Conservation (phyloP, 2,329 filamentous ascomycete species). For the Phialophora chinensis region DNA sequence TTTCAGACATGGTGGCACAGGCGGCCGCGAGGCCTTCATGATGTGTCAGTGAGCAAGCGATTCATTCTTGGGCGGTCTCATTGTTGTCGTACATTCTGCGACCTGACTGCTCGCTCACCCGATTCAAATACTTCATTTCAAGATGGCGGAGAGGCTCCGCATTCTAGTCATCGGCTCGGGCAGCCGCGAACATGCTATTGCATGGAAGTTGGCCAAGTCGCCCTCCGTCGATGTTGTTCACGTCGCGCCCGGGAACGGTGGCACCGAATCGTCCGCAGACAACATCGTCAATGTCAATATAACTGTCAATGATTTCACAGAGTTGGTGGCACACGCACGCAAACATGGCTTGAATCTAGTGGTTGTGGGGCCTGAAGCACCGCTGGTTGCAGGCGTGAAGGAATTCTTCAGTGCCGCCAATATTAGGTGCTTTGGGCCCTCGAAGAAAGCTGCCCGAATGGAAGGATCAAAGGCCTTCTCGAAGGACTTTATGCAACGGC, state of each 20-base stretch:
- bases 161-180: constrained; percentile 91
- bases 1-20: background rate
- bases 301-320: constrained; percentile 76
- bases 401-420: constrained; percentile 77
- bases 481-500: constrained; percentile 95
- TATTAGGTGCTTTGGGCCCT: constrained; percentile 85
- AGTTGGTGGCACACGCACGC: constrained; percentile 75
- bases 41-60: background rate
- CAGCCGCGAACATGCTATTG: constrained; percentile 90
- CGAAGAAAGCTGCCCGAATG: constrained; percentile 81
- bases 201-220: constrained; percentile 91
- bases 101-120: background rate
- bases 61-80: background rate
- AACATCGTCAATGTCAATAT: constrained; percentile 78
- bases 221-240: constrained; percentile 75
- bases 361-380: constrained; percentile 88
- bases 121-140: background rate
- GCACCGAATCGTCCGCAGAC: constrained; percentile 59
- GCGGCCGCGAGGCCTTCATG: background rate
- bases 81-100: background rate
- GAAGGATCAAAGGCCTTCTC: constrained; percentile 97
- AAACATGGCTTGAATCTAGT: constrained; percentile 78
- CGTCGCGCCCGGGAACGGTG: constrained; percentile 79
- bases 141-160: constrained; percentile 57
- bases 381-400: constrained; percentile 89